These are phyloP conservation scores for Mycena crocata DNA, from an alignment of 768 basidiomycete genomes.

Conservation along the genomic window DNA sequence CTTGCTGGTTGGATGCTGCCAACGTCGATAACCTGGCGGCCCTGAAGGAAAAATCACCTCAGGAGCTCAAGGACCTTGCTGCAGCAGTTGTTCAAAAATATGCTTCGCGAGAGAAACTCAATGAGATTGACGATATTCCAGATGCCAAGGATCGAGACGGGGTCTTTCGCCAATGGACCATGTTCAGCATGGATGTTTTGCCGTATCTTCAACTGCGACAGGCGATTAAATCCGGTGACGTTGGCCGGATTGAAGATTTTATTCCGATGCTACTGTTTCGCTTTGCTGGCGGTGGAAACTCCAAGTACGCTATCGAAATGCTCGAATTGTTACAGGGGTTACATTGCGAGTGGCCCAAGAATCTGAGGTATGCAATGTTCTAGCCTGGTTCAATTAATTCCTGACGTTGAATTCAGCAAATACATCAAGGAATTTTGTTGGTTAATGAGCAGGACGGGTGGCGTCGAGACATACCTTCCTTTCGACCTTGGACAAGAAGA, in stretches of 20 bases:
- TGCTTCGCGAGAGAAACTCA: constrained; percentile 38
- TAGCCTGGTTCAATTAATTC: not conserved
- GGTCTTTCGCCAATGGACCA: constrained; percentile 24
- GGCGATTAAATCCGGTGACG: constrained; percentile 38
- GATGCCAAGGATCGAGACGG: constrained; percentile 29
- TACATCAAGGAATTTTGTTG: constrained; percentile 29
- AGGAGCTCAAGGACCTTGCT: constrained; percentile 34
- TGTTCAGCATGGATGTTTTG: constrained; percentile 40
- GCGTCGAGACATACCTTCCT: constrained; percentile 12
- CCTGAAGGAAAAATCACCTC: constrained; percentile 33
- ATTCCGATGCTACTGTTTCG: constrained; percentile 41
- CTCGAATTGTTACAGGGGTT: constrained; percentile 43
- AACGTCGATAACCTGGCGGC: constrained; percentile 30
- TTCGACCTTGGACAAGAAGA: no score
- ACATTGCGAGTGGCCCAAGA: constrained; percentile 40
- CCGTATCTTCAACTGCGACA: constrained; percentile 41
- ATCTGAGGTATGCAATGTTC: constrained; percentile 23
- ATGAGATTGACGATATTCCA: constrained; percentile 7
- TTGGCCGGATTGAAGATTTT: constrained; percentile 38
- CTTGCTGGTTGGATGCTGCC: constrained; percentile 33
- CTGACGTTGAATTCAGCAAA: no score
- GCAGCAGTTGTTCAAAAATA: constrained; percentile 18
- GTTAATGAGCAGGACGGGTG: constrained; percentile 21
- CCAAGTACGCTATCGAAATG: constrained; percentile 42
- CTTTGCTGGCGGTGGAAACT: constrained; percentile 39